Base-by-base conservation (phyloP, 2,329 filamentous ascomycete genomes). In the Curvularia spicifera region DNA sequence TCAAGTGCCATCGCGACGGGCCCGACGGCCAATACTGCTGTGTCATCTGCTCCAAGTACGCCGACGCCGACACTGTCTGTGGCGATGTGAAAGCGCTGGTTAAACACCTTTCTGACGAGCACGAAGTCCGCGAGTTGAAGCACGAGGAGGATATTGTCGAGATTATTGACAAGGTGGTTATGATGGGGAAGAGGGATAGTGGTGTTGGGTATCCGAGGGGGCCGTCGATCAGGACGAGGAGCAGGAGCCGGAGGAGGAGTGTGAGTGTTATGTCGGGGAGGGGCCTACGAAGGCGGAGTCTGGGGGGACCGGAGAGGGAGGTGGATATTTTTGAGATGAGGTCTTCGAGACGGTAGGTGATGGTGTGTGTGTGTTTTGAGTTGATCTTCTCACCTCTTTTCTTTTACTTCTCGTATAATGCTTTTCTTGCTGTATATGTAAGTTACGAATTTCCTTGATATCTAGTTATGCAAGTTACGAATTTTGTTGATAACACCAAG, bases 71-170 rank as follows among this genome's bases (percentile, higher is more conserved):
- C n/a, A 74, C 74, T 0, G 65, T 76, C 0, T 76, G 74, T 50
- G 73, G 74, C 8, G 74, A 76, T 46, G 74, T 76, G 1, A 76
- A 74, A 45, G 74, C 73, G 6, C 66, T 76, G 3, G 61, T 76
- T 7, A 65, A 69, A 42, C 74, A 76, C 50, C 66, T 76, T 24
- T 76, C 70, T 60, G 67, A 70, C 46, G 74, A 76, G 31, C 74
- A 76, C 49, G 57, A 60, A 12, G 63, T 67, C 2, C 53, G 60
- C 5, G 72, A 76, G 51, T 57, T 76, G 20, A 70, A 75, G 52
- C 55, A 56, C 2, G 74, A 76, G 47, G 67, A 69, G 35, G 74
- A 76, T 51, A 67, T 76, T 5, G 56, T 63, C 5, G 74, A 76
- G 51, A 57, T 75, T 0, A 65, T 71, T 20, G 71, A 74, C 42